Evolutionary conservation across 2,329 filamentous ascomycete genomes (phyloP).

Genomic region (Fusarium nygamai): DNA sequence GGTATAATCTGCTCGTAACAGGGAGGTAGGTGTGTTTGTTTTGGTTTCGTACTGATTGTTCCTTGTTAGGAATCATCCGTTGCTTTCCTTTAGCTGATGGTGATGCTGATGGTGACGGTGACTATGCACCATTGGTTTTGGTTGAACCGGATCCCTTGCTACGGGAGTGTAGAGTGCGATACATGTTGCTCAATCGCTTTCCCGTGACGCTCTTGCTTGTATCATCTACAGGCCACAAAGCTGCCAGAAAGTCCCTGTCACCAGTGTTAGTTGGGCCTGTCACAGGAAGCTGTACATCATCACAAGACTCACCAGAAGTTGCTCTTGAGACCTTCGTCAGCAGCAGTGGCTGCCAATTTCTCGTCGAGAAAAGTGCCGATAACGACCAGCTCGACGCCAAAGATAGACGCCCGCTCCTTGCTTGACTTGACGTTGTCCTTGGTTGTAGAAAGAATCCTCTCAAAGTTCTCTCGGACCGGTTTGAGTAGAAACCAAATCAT

Average conservation of each 20-base stretch:
- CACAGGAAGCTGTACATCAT: not conserved
- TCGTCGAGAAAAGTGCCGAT: constrained; percentile 71
- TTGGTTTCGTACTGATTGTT: not conserved
- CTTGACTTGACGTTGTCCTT: constrained; percentile 70
- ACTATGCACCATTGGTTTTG: constrained; percentile 48
- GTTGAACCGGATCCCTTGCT: constrained; percentile 46
- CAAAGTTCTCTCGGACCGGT: constrained; percentile 69
- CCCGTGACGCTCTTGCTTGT: constrained; percentile 57
- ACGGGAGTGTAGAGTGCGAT: constrained; percentile 51
- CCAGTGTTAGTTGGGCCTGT: constrained; percentile 29
- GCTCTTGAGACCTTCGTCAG: constrained; percentile 56
- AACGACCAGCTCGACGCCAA: constrained; percentile 68
- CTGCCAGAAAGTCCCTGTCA: constrained; percentile 56
- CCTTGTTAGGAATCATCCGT: not conserved
- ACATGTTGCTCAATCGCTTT: constrained; percentile 56
- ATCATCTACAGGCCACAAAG: constrained; percentile 58
- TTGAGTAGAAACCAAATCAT: constrained; percentile 63
- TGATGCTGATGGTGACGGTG: constrained; percentile 17
- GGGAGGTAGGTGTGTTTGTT: not conserved
- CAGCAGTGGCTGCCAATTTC: constrained; percentile 53
- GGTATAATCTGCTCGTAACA: constrained; percentile 32
- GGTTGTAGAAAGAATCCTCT: constrained; percentile 68
- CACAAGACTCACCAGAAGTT: constrained; percentile 59
- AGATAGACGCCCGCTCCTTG: constrained; percentile 68
- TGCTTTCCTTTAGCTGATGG: not conserved